A percentile compares a stretch with the other conserved stretches of the same genome.
Conservation (phyloP, 805 yeast species). For the Starmerella davenportii region DNA sequence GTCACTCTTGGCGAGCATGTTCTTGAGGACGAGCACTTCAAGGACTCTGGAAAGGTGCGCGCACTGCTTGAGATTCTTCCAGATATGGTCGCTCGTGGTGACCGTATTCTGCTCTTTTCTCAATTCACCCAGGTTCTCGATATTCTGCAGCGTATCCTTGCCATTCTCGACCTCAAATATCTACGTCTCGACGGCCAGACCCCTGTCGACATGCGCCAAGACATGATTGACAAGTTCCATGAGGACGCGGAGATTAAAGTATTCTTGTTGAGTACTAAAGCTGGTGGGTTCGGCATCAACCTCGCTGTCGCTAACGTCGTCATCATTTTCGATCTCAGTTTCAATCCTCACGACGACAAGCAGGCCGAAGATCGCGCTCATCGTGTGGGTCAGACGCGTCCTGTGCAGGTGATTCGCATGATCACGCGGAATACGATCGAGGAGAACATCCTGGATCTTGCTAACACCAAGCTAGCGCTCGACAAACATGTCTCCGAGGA, state of each 20-base stretch:
- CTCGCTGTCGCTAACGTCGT: constrained; percentile 89
- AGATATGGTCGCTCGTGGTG: constrained; percentile 35
- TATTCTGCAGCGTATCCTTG: constrained; percentile 59
- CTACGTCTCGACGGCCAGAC: constrained; percentile 87
- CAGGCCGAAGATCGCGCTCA: constrained; percentile 99
- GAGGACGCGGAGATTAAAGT: constrained; percentile 69
- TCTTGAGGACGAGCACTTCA: constrained; percentile 37
- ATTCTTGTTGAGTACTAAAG: constrained; percentile 79
- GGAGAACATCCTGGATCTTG: constrained; percentile 70
- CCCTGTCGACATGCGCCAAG: constrained; percentile 81
- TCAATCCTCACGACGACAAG: constrained; percentile 95
- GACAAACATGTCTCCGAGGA: constrained; percentile 35
- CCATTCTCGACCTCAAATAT: constrained; percentile 47
- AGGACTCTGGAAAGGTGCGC: constrained; percentile 59
- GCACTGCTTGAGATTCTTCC: constrained; percentile 41
- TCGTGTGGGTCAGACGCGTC: constrained; percentile 82
- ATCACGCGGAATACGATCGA: constrained; percentile 65
- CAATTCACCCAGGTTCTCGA: constrained; percentile 85
- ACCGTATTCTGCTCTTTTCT: constrained; percentile 67
- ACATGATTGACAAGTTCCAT: constrained; percentile 72
- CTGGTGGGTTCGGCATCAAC: constrained; percentile 98
- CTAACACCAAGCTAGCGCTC: constrained; percentile 75
- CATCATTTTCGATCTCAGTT: constrained; percentile 77
- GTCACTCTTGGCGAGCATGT: constrained; percentile 35
- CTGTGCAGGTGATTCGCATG: constrained; percentile 61